A percentile compares a stretch with the other conserved stretches of the same genome.
Conservation (phyloP, 129 eudicot species). For the sunflower (Helianthus annuus) region HanXRQr2.0-SUNRISE NC_035445.2:1742785-1743284, state of each 20-base stretch:
- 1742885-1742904: conserved; percentile 26
- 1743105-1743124: conserved; percentile 33
- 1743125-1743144: conserved; percentile 31
- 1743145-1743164: neutral
- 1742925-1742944: conserved; percentile 32
- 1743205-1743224: neutral
- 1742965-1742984: conserved; percentile 34
- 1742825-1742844: neutral
- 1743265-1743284: too few species aligned
- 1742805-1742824: neutral
- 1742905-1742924: conserved; percentile 20
- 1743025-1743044: conserved; percentile 37
- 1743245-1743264: neutral
- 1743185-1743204: neutral
- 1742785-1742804: conserved; percentile 1
- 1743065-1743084: conserved; percentile 43
- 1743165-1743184: neutral
- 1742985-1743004: conserved; percentile 29
- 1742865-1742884: conserved; percentile 21
- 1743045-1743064: conserved; percentile 48
- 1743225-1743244: conserved; percentile 1
- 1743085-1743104: conserved; percentile 39
- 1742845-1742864: conserved; percentile 8
- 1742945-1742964: conserved; percentile 41
- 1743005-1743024: conserved; percentile 40